phyloP scores from a whole-genome alignment of 2,329 filamentous ascomycete species.

The Tympanopsis confertula region DNA sequence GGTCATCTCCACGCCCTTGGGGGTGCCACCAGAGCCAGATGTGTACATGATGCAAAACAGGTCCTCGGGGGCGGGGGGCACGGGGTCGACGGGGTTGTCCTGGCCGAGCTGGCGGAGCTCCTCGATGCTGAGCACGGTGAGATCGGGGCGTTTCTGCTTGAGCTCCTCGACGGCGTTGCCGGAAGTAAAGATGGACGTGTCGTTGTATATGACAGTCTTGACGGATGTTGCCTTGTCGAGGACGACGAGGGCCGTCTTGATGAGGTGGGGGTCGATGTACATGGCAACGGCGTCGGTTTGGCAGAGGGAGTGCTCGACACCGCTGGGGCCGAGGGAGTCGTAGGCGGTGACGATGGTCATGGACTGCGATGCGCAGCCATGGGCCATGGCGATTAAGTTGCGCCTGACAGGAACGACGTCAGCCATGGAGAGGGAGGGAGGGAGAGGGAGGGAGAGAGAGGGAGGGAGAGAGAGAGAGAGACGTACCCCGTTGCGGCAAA shows the following conservation, averaged over 20 bases:
- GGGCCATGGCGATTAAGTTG: conserved; percentile 75
- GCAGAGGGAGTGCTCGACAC: conserved; percentile 73
- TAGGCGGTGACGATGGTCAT: conserved; percentile 90
- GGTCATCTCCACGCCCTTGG: conserved; percentile 77
- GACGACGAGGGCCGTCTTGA: conserved; percentile 44
- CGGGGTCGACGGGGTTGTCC: conserved; percentile 58
- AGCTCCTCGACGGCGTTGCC: conserved; percentile 41
- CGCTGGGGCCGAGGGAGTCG: conserved; percentile 77
- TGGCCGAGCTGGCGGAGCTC: conserved; percentile 46
- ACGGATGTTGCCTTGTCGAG: conserved; percentile 44
- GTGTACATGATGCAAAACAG: conserved; percentile 80
- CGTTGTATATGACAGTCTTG: conserved; percentile 52
- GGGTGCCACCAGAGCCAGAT: conserved; percentile 77
- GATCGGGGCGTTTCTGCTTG: conserved; percentile 39
- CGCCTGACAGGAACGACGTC: conserved; percentile 35
- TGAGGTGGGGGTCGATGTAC: conserved; percentile 74
- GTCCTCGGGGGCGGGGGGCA: conserved; percentile 63
- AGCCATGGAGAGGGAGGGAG: conserved; percentile 6
- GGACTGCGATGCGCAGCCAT: conserved; percentile 69
- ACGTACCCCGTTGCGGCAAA: conserved; percentile 71
- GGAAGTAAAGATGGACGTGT: conserved; percentile 36
- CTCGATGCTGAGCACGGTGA: conserved; percentile 40
- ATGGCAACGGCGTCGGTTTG: conserved; percentile 74
- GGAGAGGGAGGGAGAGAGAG: conserved; percentile 4
- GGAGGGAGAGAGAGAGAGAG: conserved; percentile 1